A percentile compares a stretch with the other conserved stretches of the same genome.
These are phyloP conservation scores for Parasitella parasitica DNA, from an alignment of 371 early-diverging fungal genomes.

Conservation along the genomic window DNA sequence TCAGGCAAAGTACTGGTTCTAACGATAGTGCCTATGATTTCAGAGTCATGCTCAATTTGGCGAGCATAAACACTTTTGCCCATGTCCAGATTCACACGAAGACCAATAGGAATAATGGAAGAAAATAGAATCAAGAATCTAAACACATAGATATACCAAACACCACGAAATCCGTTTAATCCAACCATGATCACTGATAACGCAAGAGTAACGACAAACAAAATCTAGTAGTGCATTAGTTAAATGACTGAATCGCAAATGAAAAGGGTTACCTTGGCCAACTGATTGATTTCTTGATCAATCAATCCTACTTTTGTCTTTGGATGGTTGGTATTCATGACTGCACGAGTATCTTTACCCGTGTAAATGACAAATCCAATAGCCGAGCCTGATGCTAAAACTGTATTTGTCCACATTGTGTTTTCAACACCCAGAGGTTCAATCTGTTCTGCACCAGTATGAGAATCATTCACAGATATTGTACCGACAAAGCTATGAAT, in stretches of 20 bases:
- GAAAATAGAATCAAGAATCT: slow-evolving; percentile 97
- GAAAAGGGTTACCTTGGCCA: slow-evolving; percentile 77
- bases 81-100: slow-evolving; percentile 98
- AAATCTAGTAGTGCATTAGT: slow-evolving; percentile 52
- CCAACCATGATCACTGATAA: slow-evolving; percentile 89
- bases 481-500: slow-evolving; percentile 96
- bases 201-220: slow-evolving; percentile 82
- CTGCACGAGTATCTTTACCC: slow-evolving; percentile 96
- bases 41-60: slow-evolving; percentile 79
- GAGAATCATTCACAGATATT: slow-evolving; percentile 55
- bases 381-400: slow-evolving; percentile 92
- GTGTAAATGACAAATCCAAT: slow-evolving; percentile 97
- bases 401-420: slow-evolving; percentile 98
- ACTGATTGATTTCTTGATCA: slow-evolving; percentile 92
- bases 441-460: slow-evolving; percentile 47
- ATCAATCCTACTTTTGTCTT: slow-evolving; percentile 95
- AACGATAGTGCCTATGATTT: slow-evolving; percentile 89
- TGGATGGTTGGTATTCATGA: slow-evolving; percentile 97
- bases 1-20: slow-evolving; percentile 98
- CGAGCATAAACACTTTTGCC: slow-evolving; percentile 92
- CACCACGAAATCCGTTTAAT: slow-evolving; percentile 85
- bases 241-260: background rate
- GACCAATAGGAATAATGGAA: slow-evolving; percentile 96
- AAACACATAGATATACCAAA: slow-evolving; percentile 90
- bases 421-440: slow-evolving; percentile 91